Evolutionary conservation across 164 flowering plant genomes (phyloP).

Genomic region (Saururus chinensis): DNA sequence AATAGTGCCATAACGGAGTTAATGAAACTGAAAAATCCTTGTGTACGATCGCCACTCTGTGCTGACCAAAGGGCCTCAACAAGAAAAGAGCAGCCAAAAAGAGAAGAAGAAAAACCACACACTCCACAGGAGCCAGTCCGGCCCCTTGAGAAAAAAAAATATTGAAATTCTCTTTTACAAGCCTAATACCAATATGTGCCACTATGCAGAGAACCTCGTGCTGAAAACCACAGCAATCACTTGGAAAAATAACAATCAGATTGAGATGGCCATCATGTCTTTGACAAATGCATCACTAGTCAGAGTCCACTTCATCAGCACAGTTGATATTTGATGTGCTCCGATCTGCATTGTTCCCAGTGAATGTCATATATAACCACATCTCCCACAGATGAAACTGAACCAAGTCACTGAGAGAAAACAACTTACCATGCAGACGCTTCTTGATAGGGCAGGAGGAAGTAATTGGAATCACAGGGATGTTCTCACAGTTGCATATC

Average conservation of each 20-base stretch:
- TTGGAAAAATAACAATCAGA: conserved; percentile 6
- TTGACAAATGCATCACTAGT: conserved; percentile 60
- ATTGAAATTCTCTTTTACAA: too few relatives aligned
- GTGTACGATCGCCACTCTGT: not conserved
- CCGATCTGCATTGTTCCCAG: not conserved
- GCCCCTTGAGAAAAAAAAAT: not conserved
- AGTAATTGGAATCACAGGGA: conserved; percentile 56
- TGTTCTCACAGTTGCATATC: conserved; percentile 71
- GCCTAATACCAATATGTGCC: too few relatives aligned
- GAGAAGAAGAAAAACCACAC: not conserved
- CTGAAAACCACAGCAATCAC: not conserved
- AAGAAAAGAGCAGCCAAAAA: too few relatives aligned
- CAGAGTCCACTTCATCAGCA: conserved; percentile 21
- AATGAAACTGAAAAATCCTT: not conserved
- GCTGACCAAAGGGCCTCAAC: too few relatives aligned
- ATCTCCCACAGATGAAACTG: too few relatives aligned
- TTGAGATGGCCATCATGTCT: conserved; percentile 56
- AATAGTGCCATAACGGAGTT: not conserved
- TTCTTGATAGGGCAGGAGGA: conserved; percentile 34
- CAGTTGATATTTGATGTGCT: not conserved
- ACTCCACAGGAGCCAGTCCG: not conserved
- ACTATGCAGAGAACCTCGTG: too few relatives aligned
- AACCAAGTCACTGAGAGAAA: not conserved
- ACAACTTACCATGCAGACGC: not conserved
- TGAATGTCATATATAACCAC: too few relatives aligned